A percentile compares a stretch with the other conserved stretches of the same genome.
These are phyloP conservation scores for Pinus taeda DNA, from an alignment of 75 land plant species.

Conservation along the genomic window DNA sequence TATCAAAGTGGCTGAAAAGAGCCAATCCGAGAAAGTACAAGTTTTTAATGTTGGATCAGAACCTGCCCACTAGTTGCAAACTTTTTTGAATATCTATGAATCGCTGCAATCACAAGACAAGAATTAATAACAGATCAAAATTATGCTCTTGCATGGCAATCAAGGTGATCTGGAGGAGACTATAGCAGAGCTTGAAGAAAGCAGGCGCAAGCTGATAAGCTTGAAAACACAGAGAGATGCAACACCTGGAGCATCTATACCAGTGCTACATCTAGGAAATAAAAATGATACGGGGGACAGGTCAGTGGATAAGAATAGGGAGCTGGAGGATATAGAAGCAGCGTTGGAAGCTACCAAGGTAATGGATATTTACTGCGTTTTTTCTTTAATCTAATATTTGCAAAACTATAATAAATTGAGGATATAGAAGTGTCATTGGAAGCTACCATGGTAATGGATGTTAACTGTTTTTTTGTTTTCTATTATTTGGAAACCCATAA, in stretches of 20 bases:
- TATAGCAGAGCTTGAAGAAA: constrained; percentile 84
- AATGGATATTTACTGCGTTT: not conserved
- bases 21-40: not conserved
- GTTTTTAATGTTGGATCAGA: constrained; percentile 8
- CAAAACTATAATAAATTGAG: too few relatives aligned
- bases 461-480: too few relatives aligned
- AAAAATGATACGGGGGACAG: constrained; percentile 53
- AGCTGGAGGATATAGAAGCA: constrained; percentile 62
- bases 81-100: not conserved
- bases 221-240: constrained; percentile 68
- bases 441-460: too few relatives aligned
- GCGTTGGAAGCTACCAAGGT: constrained; percentile 89
- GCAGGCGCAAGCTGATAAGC: constrained; percentile 74
- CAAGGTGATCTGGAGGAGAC: constrained; percentile 91
- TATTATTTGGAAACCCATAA: too few relatives aligned
- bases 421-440: too few relatives aligned
- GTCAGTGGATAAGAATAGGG: constrained; percentile 40
- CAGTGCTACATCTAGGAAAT: constrained; percentile 26
- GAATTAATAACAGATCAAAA: too few relatives aligned
- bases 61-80: not conserved
- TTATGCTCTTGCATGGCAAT: constrained; percentile 2
- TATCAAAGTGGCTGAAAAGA: not conserved
- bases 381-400: not conserved
- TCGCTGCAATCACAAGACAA: too few relatives aligned
- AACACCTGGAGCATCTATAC: constrained; percentile 32